phyloP scores from a whole-genome alignment of 768 basidiomycete species.

The Mycena capillaripes region DNA sequence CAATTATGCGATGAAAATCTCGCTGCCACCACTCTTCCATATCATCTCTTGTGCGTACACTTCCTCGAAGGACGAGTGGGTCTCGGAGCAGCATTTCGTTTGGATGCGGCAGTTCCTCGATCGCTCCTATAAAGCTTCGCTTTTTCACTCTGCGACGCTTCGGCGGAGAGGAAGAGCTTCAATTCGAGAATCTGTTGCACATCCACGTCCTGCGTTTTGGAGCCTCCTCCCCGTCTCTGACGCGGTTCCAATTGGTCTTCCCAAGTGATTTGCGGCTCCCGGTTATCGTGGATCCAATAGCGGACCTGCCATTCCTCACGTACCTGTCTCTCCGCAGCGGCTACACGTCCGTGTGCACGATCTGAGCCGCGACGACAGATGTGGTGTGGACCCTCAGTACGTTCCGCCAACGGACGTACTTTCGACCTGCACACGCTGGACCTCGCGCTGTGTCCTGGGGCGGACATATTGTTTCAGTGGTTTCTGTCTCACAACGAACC shows the following conservation, averaged over 20 bases:
- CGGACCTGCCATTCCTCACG: too few relatives aligned
- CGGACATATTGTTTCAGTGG: slow-evolving; percentile 9
- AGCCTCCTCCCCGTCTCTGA: not conserved
- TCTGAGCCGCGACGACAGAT: not conserved
- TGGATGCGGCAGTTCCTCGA: too few relatives aligned
- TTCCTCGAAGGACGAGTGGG: too few relatives aligned
- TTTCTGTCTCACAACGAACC: not conserved
- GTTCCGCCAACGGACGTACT: not conserved
- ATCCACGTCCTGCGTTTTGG: not conserved
- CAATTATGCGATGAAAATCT: too few relatives aligned
- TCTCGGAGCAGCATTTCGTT: too few relatives aligned
- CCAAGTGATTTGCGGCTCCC: not conserved
- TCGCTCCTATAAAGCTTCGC: too few relatives aligned
- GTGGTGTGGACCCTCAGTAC: not conserved
- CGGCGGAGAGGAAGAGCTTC: not conserved
- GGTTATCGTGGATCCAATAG: not conserved
- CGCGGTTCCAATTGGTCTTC: not conserved
- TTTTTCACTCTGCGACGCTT: too few relatives aligned
- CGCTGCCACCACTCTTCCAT: too few relatives aligned
- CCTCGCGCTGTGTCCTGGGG: not conserved
- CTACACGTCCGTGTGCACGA: not conserved
- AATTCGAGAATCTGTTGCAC: not conserved
- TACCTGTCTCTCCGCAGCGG: not conserved
- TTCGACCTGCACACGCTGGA: slow-evolving; percentile 1
- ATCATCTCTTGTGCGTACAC: too few relatives aligned